These are phyloP conservation scores for Psidium guajava DNA, from an alignment of 345 rosid genomes.

Conservation along the genomic window DNA sequence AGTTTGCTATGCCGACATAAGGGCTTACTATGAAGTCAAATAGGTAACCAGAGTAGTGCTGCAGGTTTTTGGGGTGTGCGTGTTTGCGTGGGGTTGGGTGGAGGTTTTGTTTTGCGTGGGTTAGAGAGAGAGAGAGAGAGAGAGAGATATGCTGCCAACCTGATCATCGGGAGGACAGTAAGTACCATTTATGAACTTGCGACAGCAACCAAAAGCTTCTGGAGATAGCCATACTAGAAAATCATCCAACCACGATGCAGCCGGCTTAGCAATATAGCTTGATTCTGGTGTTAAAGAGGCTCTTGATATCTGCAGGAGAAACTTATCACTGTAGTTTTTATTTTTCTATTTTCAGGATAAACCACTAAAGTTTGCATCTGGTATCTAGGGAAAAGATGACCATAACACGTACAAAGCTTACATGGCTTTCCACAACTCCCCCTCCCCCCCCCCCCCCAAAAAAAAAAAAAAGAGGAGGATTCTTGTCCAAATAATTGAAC, in stretches of 20 bases:
- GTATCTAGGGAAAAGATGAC: not conserved
- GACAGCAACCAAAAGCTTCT: slow-evolving; percentile 92
- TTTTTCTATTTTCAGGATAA: no score
- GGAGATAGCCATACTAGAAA: slow-evolving; percentile 91
- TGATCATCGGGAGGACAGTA: slow-evolving; percentile 98
- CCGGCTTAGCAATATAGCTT: slow-evolving; percentile 94
- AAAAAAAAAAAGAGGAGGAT: no score
- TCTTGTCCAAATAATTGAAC: not conserved
- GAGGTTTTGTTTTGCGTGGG: not conserved
- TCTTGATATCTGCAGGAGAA: slow-evolving; percentile 57
- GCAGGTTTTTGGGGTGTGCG: not conserved
- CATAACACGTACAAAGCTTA: not conserved
- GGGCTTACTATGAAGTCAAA: not conserved
- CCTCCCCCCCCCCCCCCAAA: no score
- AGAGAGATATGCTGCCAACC: slow-evolving; percentile 23
- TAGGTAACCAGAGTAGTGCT: not conserved
- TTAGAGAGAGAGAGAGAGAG: not conserved
- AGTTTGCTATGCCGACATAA: not conserved
- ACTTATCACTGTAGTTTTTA: not conserved
- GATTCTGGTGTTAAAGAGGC: slow-evolving; percentile 64
- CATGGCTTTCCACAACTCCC: no score
- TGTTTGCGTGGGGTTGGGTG: not conserved
- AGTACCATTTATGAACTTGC: slow-evolving; percentile 66
- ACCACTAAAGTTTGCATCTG: not conserved
- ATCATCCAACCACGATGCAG: slow-evolving; percentile 98